Evolutionary conservation across 2,329 filamentous ascomycete species (phyloP), one percentile per base, ranked within the genome.

Genomic region (Fusarium haematococcum): DNA sequence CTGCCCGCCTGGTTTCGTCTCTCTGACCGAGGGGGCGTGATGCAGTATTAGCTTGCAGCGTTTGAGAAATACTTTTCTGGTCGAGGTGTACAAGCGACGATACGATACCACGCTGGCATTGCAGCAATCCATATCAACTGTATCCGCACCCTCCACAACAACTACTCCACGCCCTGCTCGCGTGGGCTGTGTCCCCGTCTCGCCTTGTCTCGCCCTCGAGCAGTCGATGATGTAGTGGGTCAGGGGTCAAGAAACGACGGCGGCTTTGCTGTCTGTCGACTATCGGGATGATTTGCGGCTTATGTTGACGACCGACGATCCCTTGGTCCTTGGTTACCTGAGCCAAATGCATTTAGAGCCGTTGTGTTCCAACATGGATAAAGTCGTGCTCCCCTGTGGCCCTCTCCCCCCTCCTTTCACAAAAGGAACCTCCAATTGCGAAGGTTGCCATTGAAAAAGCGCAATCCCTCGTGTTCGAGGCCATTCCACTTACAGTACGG

Each of bases 221-320:
- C 27, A 33, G 63, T 78, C 75, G 69, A 78, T 77, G 75, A 78
- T 78, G 77, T 70, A 75, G 77, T 70, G 75, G 67, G 65, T 61
- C 77, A 76, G 71, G 76, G 74, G 69, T 73, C 60, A 45, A 68
- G 65, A 76, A 77, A 75, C 67, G 70, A 71, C 69, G 50, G 76
- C 63, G 50, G 70, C 62, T 69, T 74, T 59, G 56, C 39, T 65
- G 56, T 75, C 56, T 65, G n/a, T 69, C 45, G 50, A 63, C 63
- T 52, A 59, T 75, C 67, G 69, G 27, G 45, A 65, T 59, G 59
- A 66, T 70, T 75, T 68, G 58, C 69, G 65, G 64, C 67, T 62
- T 59, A 32, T 57, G 63, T 68, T 63, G 60, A 60, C 64, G 64
- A 35, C 48, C 48, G 48, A 32, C 27, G 48, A 52, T 52, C 48